These are phyloP conservation scores for Colletotrichum endophyticum DNA, from an alignment of 2,329 filamentous ascomycete species.

Conservation along the genomic window DNA sequence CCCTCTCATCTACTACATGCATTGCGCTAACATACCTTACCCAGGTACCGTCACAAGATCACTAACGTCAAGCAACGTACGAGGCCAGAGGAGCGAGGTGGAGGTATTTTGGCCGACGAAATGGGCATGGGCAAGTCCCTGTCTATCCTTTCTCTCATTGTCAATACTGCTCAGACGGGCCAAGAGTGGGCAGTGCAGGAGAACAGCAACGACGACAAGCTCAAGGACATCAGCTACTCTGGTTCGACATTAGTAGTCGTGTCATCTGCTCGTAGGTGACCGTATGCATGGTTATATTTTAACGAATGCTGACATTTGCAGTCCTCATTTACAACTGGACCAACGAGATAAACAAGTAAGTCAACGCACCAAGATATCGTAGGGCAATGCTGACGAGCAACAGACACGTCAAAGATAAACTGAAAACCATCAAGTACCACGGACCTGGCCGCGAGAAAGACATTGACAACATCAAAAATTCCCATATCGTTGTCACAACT, in stretches of 20 bases:
- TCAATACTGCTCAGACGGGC: constrained; percentile 42
- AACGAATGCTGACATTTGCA: constrained; percentile 21
- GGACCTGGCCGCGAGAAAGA: constrained; percentile 32
- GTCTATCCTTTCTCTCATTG: constrained; percentile 53
- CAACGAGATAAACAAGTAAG: constrained; percentile 41
- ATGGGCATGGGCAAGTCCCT: constrained; percentile 67
- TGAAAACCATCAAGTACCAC: constrained; percentile 41
- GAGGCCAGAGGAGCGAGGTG: constrained; percentile 35
- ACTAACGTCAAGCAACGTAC: constrained; percentile 36
- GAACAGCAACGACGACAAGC: constrained; percentile 15
- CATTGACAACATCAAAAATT: constrained; percentile 29
- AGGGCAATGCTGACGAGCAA: not conserved
- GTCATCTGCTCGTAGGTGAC: constrained; percentile 41
- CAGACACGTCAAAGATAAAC: constrained; percentile 35
- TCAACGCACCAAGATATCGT: not conserved
- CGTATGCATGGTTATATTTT: not conserved
- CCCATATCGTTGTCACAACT: constrained; percentile 51
- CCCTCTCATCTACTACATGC: too few relatives aligned
- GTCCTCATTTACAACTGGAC: constrained; percentile 46
- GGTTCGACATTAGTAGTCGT: constrained; percentile 50
- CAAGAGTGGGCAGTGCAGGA: constrained; percentile 34
- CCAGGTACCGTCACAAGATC: constrained; percentile 42
- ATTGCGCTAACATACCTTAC: fast-evolving
- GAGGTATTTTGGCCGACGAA: constrained; percentile 63
- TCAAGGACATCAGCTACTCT: constrained; percentile 26